Base-by-base conservation (phyloP, 371 early-diverging fungal genomes). In the Mortierella sp. region DNA sequence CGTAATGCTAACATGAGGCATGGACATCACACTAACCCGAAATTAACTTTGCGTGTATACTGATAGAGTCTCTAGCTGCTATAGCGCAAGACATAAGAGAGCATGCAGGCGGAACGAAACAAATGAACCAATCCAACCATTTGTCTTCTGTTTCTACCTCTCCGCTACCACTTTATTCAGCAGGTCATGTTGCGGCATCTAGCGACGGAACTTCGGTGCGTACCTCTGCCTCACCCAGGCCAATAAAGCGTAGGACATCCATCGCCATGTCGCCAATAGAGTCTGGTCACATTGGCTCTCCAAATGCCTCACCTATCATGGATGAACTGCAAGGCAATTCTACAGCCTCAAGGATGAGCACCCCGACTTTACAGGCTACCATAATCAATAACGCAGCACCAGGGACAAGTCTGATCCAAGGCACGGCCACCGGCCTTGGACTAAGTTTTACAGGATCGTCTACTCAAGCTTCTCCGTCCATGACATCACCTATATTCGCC, bases 241-340 rank as follows among this genome's bases (percentile, higher is more conserved):
- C 71, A 20, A 61, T 70, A 28, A 78, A 78, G n/a, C 65, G 74
- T 9, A 69, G 74, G n/a, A 69, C 78, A 10, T 78, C 78, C 22
- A 28, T 62, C 6, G 73, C 73, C 0, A 70, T 66, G 18, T 70
- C 73, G 8, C 74, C 78, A 1, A 37, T 57, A 8, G 78, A 78
- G 2, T 62, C 66, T 5, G 60, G 67, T 10, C 58, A 59, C 6
- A 30, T 64, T 22, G 52, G 52, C 6, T 70, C 77, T 0, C 70
- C 71, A 1, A 39, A 22, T 5, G 55, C 63, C 1, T 74, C 71
- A 0, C 74, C 79, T 14, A 65, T 61, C n/a, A 24, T 74, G 20
- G 71, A 66, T 30, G 68, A 66, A 3, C 5, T 60, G 12, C 67
- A 66, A 45, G 37, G 40, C 35, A 9, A 32, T 22, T 18, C 54